Conservation (phyloP, 2,329 filamentous ascomycete species). For the Penicillium thymicola region DNA sequence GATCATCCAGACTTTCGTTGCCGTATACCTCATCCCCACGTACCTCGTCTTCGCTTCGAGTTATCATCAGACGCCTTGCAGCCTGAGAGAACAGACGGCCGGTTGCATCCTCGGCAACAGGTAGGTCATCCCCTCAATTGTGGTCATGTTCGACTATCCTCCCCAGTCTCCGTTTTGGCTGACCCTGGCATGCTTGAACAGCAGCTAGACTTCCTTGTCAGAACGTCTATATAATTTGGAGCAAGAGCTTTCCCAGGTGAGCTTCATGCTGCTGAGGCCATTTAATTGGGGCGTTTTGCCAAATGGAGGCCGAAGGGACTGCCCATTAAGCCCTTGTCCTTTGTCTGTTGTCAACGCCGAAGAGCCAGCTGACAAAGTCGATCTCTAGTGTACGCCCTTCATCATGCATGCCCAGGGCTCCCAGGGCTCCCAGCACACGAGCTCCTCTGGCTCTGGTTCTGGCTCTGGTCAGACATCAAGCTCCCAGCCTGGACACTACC, state of each 20-base stretch:
- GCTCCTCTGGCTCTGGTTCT: conserved; percentile 19
- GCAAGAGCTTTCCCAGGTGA: background rate
- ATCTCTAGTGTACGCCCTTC: background rate
- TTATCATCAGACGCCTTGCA: background rate
- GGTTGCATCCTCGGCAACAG: background rate
- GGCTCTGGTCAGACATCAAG: conserved; percentile 24
- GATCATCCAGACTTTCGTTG: conserved; percentile 7
- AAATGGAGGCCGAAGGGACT: background rate
- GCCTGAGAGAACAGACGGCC: background rate
- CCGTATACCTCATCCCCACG: background rate
- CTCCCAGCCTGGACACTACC: conserved; percentile 23
- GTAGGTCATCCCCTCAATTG: background rate
- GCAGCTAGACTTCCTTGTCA: background rate
- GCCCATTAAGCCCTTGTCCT: background rate
- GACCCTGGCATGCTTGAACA: background rate
- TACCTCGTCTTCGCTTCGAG: background rate
- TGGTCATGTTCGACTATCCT: background rate
- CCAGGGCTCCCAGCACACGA: conserved; percentile 24
- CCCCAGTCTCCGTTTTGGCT: background rate
- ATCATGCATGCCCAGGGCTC: conserved; percentile 27
- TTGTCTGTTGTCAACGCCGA: background rate
- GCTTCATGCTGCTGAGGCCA: conserved; percentile 5
- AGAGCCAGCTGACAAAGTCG: background rate
- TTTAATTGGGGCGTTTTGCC: background rate
- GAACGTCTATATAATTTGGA: conserved; percentile 3